Base-by-base conservation (phyloP, 495 filamentous ascomycete genomes). In the Penicillium lagena region DNA sequence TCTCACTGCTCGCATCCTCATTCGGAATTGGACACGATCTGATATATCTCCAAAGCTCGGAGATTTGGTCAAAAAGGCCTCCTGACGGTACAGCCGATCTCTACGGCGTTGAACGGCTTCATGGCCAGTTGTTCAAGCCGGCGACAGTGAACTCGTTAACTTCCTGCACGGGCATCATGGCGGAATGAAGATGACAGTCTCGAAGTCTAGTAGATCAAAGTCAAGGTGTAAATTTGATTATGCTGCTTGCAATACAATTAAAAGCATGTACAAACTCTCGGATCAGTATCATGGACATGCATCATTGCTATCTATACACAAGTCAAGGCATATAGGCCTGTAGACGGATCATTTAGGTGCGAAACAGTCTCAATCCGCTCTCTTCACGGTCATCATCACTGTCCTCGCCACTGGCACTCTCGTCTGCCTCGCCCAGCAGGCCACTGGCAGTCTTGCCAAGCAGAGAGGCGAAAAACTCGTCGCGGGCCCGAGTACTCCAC, bases 391-490 rank as follows among this genome's bases (percentile, higher is more conserved):
- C 70, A 31, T 63, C 69, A 7, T 75, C 76, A 42, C 70, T 80
- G 35, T 76, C 78, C 56, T 75, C 78, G 7, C 53, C 64, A 29
- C 51, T 67, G 29, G 65, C 76, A 39, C 61, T 73, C 9, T 71
- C 75, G 11, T 79, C 80, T 0, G 81, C 83, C 60, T 95, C 91
- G 17, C 78, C 77, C 40, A 96, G 64, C 45, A 73, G 70, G 47
- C 87, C 71, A 60, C 82, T 88, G 56, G 85, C 81, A 40, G 67
- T 65, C 42, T 56, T 63, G 12, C 93, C 94, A 43, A 98, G 81
- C 58, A 98, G 64, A 29, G 88, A 86, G 29, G 83, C 83, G 68
- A 98, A 96, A 56, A 98, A 82, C 55, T 95, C 79, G 56, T 89
- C 87, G 41, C 88, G 79, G 33, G 89, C 86, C 41, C 79, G 73